A percentile compares a stretch with the other conserved stretches of the same genome.
phyloP scores from a whole-genome alignment of 192 early-diverging fungal genomes.

The Mortierella hygrophila region DNA sequence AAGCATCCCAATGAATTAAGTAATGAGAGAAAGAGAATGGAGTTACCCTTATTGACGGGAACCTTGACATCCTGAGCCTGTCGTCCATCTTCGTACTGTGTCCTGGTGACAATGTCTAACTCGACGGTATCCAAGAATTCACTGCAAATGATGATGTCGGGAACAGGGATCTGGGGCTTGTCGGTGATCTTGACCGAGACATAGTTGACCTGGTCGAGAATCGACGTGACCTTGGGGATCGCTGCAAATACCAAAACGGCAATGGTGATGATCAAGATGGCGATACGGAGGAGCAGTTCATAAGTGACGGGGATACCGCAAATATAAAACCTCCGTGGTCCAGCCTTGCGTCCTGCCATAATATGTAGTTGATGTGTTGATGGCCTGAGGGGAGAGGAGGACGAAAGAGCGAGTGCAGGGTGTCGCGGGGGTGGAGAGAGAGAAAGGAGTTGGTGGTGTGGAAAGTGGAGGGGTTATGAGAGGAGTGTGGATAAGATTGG shows the following conservation, averaged over 20 bases:
- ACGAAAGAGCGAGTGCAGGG: neutral
- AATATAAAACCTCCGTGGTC: slow-evolving; percentile 16
- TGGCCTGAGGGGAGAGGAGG: neutral
- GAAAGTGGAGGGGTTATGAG: neutral
- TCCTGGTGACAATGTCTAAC: slow-evolving; percentile 20
- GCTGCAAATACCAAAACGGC: slow-evolving; percentile 9
- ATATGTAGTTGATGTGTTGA: neutral
- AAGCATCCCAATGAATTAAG: neutral
- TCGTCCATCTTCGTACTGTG: slow-evolving; percentile 7
- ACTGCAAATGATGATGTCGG: slow-evolving; percentile 25
- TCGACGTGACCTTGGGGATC: slow-evolving; percentile 28
- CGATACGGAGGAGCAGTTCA: slow-evolving; percentile 29
- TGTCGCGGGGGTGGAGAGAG: neutral
- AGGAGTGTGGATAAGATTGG: neutral
- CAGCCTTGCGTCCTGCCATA: neutral
- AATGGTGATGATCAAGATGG: slow-evolving; percentile 17
- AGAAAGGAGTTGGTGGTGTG: neutral
- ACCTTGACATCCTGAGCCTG: neutral
- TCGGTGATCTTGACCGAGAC: slow-evolving; percentile 37
- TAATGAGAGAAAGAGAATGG: neutral
- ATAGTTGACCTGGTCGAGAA: slow-evolving; percentile 31
- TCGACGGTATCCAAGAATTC: slow-evolving; percentile 3
- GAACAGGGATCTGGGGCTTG: slow-evolving; percentile 14
- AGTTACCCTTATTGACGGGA: neutral
- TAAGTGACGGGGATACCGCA: slow-evolving; percentile 39